These are phyloP conservation scores for Pythium sukuiense DNA, from an alignment of 352 stramenopile species.

Conservation along the genomic window DNA sequence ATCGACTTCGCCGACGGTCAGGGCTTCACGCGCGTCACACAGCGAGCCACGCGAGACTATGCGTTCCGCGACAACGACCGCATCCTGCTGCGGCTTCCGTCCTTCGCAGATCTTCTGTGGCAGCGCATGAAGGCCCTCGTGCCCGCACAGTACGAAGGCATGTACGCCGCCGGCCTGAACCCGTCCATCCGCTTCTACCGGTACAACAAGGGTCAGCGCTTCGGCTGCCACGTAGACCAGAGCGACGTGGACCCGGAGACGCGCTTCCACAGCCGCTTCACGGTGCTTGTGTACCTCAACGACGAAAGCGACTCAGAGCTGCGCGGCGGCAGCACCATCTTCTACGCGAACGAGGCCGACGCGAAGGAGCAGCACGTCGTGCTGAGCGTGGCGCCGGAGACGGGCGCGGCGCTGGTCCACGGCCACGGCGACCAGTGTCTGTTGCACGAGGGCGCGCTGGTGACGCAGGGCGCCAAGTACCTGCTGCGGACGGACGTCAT, in stretches of 20 bases:
- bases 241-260: conserved; percentile 78
- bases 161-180: conserved; percentile 68
- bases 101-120: conserved; percentile 71
- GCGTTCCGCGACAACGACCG: conserved; percentile 81
- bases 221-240: conserved; percentile 84
- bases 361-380: conserved; percentile 48
- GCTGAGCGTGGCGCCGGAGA: conserved; percentile 60
- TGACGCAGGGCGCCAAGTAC: conserved; percentile 68
- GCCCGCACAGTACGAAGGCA: conserved; percentile 55
- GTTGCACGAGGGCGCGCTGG: conserved; percentile 70
- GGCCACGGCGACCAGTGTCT: conserved; percentile 74
- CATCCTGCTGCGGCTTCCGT: conserved; percentile 58
- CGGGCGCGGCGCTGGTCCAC: conserved; percentile 67
- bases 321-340: conserved; percentile 60
- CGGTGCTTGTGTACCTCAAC: conserved; percentile 82
- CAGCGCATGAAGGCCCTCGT: conserved; percentile 56
- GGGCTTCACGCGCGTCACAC: conserved; percentile 68
- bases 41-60: conserved; percentile 61
- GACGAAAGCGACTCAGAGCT: conserved; percentile 75
- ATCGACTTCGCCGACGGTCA: conserved; percentile 54
- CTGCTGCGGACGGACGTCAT: conserved; percentile 81
- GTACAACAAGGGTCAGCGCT: conserved; percentile 66
- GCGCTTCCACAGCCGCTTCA: conserved; percentile 74
- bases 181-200: conserved; percentile 77
- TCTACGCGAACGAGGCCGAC: conserved; percentile 60